Percentiles rank a stretch among this genome's conserved stretches.
Evolutionary conservation across 2,329 filamentous ascomycete genomes (phyloP).

Genomic region (Fusarium cicatricum): DNA sequence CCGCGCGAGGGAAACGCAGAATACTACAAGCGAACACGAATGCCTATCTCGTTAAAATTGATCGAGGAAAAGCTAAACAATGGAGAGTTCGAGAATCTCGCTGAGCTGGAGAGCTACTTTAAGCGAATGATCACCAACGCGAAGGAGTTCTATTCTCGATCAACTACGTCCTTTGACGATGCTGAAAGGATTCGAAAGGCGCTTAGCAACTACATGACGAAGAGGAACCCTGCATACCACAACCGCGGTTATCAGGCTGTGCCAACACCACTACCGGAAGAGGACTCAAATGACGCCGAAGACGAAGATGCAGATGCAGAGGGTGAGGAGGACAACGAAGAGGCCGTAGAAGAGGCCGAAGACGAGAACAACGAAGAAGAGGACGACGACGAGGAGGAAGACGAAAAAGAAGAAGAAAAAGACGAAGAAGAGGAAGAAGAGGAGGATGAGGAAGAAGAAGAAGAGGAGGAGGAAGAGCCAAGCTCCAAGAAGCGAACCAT

Average conservation of each 20-base stretch:
- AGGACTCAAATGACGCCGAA: conserved; percentile 44
- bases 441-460: conserved; percentile 44
- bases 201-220: conserved; percentile 86
- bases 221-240: conserved; percentile 84
- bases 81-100: conserved; percentile 73
- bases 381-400: conserved; percentile 43
- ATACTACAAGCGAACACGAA: conserved; percentile 79
- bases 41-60: conserved; percentile 80
- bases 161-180: conserved; percentile 78
- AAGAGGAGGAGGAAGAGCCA: conserved; percentile 42
- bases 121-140: conserved; percentile 90
- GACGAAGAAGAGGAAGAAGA: conserved; percentile 45
- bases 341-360: conserved; percentile 46
- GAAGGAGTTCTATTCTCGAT: conserved; percentile 82
- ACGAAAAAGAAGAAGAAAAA: conserved; percentile 34
- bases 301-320: conserved; percentile 41
- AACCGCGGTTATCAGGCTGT: conserved; percentile 72
- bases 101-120: conserved; percentile 82
- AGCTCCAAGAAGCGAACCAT: conserved; percentile 50
- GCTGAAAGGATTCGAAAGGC: conserved; percentile 88
- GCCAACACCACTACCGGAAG: conserved; percentile 73
- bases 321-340: conserved; percentile 44
- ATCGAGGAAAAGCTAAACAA: conserved; percentile 79
- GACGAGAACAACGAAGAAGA: conserved; percentile 43
- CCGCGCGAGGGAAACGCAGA: conserved; percentile 70